These are phyloP conservation scores for Cochlearia excelsa DNA, from an alignment of 345 rosid species.

Conservation along the genomic window DNA sequence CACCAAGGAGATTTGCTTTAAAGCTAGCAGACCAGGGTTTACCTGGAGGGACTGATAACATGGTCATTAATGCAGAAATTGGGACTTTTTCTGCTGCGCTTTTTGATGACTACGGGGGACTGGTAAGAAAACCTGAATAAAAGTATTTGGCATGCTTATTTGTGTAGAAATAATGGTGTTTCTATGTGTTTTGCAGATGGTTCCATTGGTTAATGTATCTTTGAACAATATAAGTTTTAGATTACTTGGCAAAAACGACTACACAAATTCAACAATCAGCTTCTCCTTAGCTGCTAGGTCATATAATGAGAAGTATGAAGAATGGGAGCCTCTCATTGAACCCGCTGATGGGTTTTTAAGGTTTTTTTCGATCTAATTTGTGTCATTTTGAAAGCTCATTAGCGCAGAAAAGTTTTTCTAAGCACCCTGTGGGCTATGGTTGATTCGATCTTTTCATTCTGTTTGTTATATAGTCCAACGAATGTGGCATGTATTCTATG, in stretches of 20 bases:
- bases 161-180: constrained; percentile 19
- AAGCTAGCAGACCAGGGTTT: constrained; percentile 68
- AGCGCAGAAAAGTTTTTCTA: constrained; percentile 12
- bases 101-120: constrained; percentile 95
- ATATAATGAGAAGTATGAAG: constrained; percentile 83
- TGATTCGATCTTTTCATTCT: constrained; percentile 9
- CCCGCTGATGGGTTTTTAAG: constrained; percentile 77
- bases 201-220: constrained; percentile 82
- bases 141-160: constrained; percentile 6
- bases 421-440: background rate
- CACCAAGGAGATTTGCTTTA: constrained; percentile 90
- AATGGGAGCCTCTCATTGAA: constrained; percentile 97
- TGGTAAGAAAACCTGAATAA: constrained; percentile 56
- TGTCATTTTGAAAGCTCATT: constrained; percentile 3
- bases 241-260: constrained; percentile 64
- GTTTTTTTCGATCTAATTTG: constrained; percentile 35
- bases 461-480: constrained; percentile 19
- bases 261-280: constrained; percentile 63
- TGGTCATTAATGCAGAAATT: constrained; percentile 66
- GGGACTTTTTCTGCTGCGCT: constrained; percentile 82
- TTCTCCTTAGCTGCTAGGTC: constrained; percentile 87
- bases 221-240: constrained; percentile 67
- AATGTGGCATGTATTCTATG: constrained; percentile 6
- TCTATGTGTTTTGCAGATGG: constrained; percentile 63
- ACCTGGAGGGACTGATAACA: constrained; percentile 67